Percentiles rank a stretch among this genome's conserved stretches.
These are phyloP conservation scores for Penicillium atrosanguineum DNA, from an alignment of 495 filamentous ascomycete genomes.

Conservation along the genomic window DNA sequence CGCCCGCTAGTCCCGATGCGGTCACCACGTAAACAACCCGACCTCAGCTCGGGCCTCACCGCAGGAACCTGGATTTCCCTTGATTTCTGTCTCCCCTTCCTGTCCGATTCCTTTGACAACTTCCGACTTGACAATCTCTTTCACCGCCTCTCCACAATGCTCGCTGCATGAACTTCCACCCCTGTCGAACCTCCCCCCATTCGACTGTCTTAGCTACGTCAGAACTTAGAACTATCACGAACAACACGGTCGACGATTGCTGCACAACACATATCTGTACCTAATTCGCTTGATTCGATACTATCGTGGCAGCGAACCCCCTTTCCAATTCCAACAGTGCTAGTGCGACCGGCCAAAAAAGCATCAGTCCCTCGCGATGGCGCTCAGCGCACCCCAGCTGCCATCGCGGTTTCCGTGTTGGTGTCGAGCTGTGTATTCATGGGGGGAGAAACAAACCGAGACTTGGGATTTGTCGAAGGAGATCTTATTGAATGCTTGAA, in stretches of 20 bases:
- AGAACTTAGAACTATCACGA: background rate
- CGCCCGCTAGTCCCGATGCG: conserved; percentile 34
- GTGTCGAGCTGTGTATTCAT: conserved; percentile 93
- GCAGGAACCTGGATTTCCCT: conserved; percentile 18
- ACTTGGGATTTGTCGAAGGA: conserved; percentile 94
- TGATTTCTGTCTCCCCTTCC: conserved; percentile 13
- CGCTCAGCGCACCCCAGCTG: conserved; percentile 60
- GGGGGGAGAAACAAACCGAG: conserved; percentile 96
- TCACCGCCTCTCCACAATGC: conserved; percentile 8
- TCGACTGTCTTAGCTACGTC: background rate
- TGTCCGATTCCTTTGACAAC: conserved; percentile 3
- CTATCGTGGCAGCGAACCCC: background rate
- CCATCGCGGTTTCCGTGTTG: conserved; percentile 92
- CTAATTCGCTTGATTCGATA: background rate
- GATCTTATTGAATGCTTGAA: conserved; percentile 98
- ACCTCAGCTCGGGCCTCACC: conserved; percentile 43
- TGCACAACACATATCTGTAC: background rate
- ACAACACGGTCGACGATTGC: background rate
- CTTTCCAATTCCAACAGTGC: background rate
- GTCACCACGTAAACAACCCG: conserved; percentile 45
- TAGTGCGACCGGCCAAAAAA: conserved; percentile 1
- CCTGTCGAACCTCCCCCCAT: conserved; percentile 13
- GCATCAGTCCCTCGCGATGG: conserved; percentile 42
- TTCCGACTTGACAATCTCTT: conserved; percentile 1
- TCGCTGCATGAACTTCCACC: conserved; percentile 12